Evolutionary conservation across 2,329 filamentous ascomycete species (phyloP), one percentile per base, ranked within the genome.

Genomic region (Camillea tinctor): DNA sequence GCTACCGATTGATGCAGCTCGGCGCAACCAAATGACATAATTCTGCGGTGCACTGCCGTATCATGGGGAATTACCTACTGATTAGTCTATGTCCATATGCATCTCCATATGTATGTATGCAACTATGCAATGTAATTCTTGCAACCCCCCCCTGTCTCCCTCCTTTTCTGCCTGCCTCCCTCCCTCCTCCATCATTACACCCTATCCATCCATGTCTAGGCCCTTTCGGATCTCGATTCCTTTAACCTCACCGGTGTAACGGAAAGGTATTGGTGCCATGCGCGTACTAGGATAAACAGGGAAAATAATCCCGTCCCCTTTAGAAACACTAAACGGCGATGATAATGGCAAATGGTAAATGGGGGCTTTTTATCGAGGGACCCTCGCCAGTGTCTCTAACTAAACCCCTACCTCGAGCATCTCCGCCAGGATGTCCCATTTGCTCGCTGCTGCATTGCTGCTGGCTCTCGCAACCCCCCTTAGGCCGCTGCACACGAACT

Each of bases 381-480:
- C 6, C n/a, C 13, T 44, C 60, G 64, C 60, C 58, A 57, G 54
- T 58, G 60, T 20, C 65, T 62, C 52, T 61, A 58, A 60, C 54
- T 61, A 59, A 60, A 71, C 63, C 13, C 70, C 71, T 69, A 80
- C 81, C 67, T 93, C 89, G 51, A 96, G 74, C 79, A 89, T 90
- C 73, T 96, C 92, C 0, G 90, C 92, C 61, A 97, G 73, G 61
- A 90, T 86, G 74, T 95, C 91, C 90, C 93, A 94, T 71, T 88
- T 85, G 30, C 84, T 70, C 69, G 81, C 75, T 49, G 79, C 77
- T 15, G 74, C 71, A 57, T 91, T 87, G 24, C 86, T 86, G 53
- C 90, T 88, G 36, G 88, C 90, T 67, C 93, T 84, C 54, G 91
- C 88, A 9, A 95, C 85, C 9, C 89, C 89, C 57, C 88, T 85